Evolutionary conservation across 352 stramenopile species (phyloP).

Genomic region (Globisporangium takayamanum): DNA sequence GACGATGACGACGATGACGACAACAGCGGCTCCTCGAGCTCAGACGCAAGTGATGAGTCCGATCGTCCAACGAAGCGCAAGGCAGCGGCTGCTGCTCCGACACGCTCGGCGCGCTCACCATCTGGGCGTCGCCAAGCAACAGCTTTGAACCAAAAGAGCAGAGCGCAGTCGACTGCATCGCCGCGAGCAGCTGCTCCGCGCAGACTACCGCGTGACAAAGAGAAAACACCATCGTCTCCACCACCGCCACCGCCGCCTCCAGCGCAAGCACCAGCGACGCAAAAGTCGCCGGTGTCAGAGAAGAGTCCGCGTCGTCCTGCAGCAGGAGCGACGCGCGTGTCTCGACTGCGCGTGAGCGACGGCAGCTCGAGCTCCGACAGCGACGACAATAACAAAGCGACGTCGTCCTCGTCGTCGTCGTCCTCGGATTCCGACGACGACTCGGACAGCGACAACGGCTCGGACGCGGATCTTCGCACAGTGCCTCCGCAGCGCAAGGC

Average conservation of each 20-base stretch:
- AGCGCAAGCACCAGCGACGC: conserved; percentile 1
- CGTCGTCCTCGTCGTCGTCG: conserved; percentile 27
- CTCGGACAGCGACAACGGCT: conserved; percentile 11
- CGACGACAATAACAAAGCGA: conserved; percentile 29
- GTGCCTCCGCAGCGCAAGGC: conserved; percentile 6
- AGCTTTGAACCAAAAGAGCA: background rate
- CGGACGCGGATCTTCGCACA: conserved; percentile 8
- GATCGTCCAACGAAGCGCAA: conserved; percentile 4
- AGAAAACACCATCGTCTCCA: conserved; percentile 13
- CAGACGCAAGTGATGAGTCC: conserved; percentile 6
- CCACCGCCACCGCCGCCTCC: conserved; percentile 24
- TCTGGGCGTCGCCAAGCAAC: background rate
- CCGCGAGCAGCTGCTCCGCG: background rate
- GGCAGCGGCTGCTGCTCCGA: background rate
- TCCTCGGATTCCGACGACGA: conserved; percentile 27
- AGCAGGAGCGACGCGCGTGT: conserved; percentile 9
- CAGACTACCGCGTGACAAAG: conserved; percentile 9
- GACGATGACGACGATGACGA: conserved; percentile 6
- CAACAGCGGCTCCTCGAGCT: conserved; percentile 2
- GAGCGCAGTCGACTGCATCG: background rate
- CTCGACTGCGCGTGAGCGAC: conserved; percentile 38
- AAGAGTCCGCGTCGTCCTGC: conserved; percentile 8
- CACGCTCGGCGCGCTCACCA: background rate
- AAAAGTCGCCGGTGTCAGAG: conserved; percentile 1
- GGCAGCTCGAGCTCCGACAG: conserved; percentile 63